Evolutionary conservation across 179 eudicot genomes (phyloP).

Genomic region (Vitellaria paradoxa): DNA sequence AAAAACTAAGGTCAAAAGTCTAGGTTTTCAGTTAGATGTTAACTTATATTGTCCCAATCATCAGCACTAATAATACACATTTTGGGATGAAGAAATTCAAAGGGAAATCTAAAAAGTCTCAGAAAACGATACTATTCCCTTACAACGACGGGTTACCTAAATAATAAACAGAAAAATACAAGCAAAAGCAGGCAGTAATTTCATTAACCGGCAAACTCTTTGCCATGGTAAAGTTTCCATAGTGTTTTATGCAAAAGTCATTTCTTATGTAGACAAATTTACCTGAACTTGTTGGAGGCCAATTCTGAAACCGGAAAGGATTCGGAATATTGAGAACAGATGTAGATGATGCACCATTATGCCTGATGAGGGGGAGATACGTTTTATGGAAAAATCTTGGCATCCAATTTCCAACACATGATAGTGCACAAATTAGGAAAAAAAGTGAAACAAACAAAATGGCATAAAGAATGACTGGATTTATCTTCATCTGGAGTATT

Average conservation of each 20-base stretch:
- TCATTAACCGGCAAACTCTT: background rate
- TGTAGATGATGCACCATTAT: constrained; percentile 50
- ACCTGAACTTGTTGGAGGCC: constrained; percentile 85
- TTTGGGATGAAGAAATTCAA: background rate
- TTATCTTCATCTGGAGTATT: constrained; percentile 60
- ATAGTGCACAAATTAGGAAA: constrained; percentile 55
- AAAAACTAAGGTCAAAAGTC: background rate
- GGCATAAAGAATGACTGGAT: constrained; percentile 55
- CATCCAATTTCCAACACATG: constrained; percentile 51
- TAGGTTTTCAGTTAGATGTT: background rate
- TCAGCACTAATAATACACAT: background rate
- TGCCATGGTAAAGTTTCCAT: background rate
- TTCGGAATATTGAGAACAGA: constrained; percentile 57
- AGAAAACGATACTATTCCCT: background rate
- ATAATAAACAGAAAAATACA: background rate
- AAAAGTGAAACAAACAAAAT: constrained; percentile 52
- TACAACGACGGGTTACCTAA: background rate
- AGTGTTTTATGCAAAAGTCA: background rate
- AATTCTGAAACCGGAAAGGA: constrained; percentile 64
- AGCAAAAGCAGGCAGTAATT: background rate
- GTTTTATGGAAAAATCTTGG: constrained; percentile 59
- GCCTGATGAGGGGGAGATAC: constrained; percentile 68
- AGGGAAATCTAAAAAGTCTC: background rate
- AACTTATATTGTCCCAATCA: background rate
- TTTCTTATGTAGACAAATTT: constrained; percentile 15